Evolutionary conservation across 768 basidiomycete genomes (phyloP).

Genomic region (Mrakia hoshinonis): DNA sequence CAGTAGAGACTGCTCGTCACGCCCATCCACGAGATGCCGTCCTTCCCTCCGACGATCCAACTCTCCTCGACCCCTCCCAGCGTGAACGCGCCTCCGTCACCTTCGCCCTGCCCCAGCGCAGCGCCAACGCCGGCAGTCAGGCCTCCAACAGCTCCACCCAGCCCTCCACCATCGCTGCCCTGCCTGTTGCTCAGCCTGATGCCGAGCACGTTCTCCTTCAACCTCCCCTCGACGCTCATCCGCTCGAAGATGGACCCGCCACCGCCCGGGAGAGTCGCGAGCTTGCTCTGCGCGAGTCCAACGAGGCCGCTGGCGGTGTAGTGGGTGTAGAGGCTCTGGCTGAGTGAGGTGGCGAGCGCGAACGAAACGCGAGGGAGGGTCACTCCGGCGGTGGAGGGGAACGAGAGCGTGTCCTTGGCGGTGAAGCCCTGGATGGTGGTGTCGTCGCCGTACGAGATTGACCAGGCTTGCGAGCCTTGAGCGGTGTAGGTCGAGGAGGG

Average conservation of each 20-base stretch:
- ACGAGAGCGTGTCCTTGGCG: neutral
- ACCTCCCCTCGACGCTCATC: neutral
- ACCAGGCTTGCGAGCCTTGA: neutral
- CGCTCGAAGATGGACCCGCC: neutral
- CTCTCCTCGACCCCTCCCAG: constrained; percentile 1
- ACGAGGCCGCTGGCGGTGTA: constrained; percentile 1
- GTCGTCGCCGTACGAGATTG: constrained; percentile 15
- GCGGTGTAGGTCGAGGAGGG: neutral
- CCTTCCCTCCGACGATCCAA: neutral
- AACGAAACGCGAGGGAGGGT: neutral
- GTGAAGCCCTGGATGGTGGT: neutral
- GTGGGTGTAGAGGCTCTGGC: constrained; percentile 4
- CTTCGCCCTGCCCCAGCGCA: neutral
- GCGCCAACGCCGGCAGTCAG: neutral
- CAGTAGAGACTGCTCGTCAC: constrained; percentile 11
- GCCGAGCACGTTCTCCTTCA: neutral
- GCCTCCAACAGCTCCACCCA: neutral
- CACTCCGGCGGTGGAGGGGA: neutral
- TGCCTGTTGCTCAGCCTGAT: neutral
- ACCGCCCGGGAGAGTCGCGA: neutral
- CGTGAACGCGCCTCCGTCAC: neutral
- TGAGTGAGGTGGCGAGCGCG: constrained; percentile 8
- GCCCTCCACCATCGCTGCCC: neutral
- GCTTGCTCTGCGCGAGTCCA: constrained; percentile 2
- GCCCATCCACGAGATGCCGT: neutral